A percentile compares a stretch with the other conserved stretches of the same genome.
These are phyloP conservation scores for Serendipita sp. DNA, from an alignment of 768 basidiomycete genomes.

Conservation along the genomic window DNA sequence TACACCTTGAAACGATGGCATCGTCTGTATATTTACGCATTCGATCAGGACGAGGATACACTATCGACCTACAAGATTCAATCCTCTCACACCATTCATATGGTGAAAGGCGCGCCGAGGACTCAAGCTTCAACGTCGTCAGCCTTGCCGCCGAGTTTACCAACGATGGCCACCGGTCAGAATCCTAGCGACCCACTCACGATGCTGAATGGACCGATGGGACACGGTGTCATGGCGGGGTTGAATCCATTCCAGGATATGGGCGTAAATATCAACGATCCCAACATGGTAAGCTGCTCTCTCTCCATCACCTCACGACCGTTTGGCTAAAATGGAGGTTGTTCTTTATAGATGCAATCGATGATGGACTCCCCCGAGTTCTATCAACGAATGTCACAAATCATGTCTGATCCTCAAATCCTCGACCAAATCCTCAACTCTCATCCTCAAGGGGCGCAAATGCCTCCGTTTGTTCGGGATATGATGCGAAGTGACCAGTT, in stretches of 20 bases:
- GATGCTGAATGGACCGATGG: conserved; percentile 59
- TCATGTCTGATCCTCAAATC: conserved; percentile 80
- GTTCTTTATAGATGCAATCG: conserved; percentile 42
- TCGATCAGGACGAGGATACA: conserved; percentile 56
- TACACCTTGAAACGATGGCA: conserved; percentile 12
- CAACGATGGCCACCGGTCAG: conserved; percentile 83
- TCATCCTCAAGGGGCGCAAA: conserved; percentile 57
- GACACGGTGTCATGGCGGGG: conserved; percentile 65
- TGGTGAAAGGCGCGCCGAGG: conserved; percentile 74
- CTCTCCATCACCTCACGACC: background rate
- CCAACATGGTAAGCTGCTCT: conserved; percentile 59
- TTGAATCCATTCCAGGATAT: conserved; percentile 86
- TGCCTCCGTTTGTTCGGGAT: conserved; percentile 68
- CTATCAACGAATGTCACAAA: conserved; percentile 67
- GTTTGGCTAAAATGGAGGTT: background rate
- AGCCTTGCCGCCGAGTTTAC: conserved; percentile 29
- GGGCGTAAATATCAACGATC: conserved; percentile 83
- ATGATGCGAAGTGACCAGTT: conserved; percentile 64
- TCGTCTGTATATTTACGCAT: background rate
- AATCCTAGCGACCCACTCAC: conserved; percentile 77
- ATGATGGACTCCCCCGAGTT: conserved; percentile 81
- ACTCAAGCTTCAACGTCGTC: conserved; percentile 15
- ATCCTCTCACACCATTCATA: conserved; percentile 73
- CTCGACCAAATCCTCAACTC: conserved; percentile 70
- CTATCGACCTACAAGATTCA: conserved; percentile 83